These are phyloP conservation scores for Cyberlindnera misumaiensis DNA, from an alignment of 805 yeast genomes.

Conservation along the genomic window DNA sequence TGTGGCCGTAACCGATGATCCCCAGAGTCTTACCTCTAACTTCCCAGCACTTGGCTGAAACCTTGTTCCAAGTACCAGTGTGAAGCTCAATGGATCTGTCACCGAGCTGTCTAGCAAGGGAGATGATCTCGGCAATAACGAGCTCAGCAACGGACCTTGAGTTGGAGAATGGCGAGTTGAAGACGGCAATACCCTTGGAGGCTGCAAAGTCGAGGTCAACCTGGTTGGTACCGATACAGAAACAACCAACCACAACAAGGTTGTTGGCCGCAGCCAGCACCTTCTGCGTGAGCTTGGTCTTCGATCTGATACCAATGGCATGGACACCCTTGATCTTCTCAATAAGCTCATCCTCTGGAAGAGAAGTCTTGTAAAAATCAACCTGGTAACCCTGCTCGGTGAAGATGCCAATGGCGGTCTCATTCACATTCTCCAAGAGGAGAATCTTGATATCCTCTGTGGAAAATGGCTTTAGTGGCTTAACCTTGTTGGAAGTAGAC, in stretches of 20 bases:
- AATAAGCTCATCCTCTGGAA: constrained; percentile 89
- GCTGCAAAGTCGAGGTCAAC: constrained; percentile 93
- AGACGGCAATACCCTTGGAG: constrained; percentile 87
- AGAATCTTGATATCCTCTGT: constrained; percentile 92
- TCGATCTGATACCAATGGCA: constrained; percentile 97
- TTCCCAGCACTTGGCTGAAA: constrained; percentile 93
- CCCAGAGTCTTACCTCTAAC: constrained; percentile 98
- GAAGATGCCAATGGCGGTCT: constrained; percentile 84
- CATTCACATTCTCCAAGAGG: constrained; percentile 86
- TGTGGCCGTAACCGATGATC: constrained; percentile 96
- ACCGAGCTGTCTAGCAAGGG: constrained; percentile 93
- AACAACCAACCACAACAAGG: constrained; percentile 89
- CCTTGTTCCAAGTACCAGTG: constrained; percentile 97
- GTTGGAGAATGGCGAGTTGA: constrained; percentile 97
- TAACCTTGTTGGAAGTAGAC: constrained; percentile 42
- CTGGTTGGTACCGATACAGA: constrained; percentile 99
- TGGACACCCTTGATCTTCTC: constrained; percentile 91
- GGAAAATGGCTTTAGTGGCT: constrained; percentile 86
- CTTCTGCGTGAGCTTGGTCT: constrained; percentile 79
- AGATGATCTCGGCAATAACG: constrained; percentile 90
- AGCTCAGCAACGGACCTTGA: constrained; percentile 98
- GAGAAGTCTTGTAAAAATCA: constrained; percentile 82
- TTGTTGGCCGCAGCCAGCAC: constrained; percentile 82
- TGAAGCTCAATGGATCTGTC: constrained; percentile 95
- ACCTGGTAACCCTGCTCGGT: constrained; percentile 93